phyloP scores from a whole-genome alignment of 1,139 yeast species.

The Saccharomycopsis crataegensis region DNA sequence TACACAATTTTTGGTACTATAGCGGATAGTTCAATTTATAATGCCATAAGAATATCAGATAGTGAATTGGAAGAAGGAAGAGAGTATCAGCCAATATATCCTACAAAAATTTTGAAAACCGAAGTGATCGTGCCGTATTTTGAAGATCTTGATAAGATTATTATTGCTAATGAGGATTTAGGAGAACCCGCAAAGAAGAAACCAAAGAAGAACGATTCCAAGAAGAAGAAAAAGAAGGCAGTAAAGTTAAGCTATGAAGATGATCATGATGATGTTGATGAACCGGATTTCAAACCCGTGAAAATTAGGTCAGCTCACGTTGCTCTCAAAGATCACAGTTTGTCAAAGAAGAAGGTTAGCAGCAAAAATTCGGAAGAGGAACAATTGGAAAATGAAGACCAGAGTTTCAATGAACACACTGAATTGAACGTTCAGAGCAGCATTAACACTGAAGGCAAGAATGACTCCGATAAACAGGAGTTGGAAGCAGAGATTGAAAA shows the following conservation, averaged over 20 bases:
- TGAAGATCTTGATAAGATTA: conserved; percentile 31
- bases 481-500: not conserved
- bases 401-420: not conserved
- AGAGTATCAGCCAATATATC: conserved; percentile 42
- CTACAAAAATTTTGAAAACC: conserved; percentile 37
- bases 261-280: conserved; percentile 32
- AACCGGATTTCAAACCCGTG: conserved; percentile 28
- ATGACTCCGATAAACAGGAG: not conserved
- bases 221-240: conserved; percentile 22
- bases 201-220: conserved; percentile 4
- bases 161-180: conserved; percentile 1
- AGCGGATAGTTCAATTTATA: conserved; percentile 52
- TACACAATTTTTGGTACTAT: conserved; percentile 58
- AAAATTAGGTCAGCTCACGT: conserved; percentile 49
- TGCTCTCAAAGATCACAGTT: conserved; percentile 28
- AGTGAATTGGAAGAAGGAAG: conserved; percentile 38
- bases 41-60: conserved; percentile 44
- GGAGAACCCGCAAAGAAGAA: conserved; percentile 9
- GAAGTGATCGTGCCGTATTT: conserved; percentile 45
- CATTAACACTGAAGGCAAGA: not conserved
- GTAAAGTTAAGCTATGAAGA: conserved; percentile 22
- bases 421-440: not conserved
- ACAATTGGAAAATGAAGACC: conserved; percentile 1
- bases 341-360: conserved; percentile 20
- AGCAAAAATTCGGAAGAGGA: conserved; percentile 12